These are phyloP conservation scores for Blastobotrys malaysiensis DNA, from an alignment of 1,139 yeast species.

Conservation along the genomic window DNA sequence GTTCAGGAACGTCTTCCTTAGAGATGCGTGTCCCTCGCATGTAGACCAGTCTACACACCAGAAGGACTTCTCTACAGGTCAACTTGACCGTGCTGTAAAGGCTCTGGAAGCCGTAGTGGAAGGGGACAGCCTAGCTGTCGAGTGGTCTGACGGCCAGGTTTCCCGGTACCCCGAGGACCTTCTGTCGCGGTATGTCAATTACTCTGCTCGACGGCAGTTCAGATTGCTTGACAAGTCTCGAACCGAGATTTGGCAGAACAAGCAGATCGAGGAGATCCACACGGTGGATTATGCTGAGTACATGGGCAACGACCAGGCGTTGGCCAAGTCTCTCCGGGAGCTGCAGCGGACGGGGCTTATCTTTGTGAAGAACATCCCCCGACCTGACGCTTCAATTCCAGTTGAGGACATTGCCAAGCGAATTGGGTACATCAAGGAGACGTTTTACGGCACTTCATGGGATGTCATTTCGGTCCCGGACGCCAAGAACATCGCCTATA, in stretches of 20 bases:
- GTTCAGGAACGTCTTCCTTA: slow-evolving; percentile 52
- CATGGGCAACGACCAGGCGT: slow-evolving; percentile 36
- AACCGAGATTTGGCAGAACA: slow-evolving; percentile 32
- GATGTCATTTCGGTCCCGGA: slow-evolving; percentile 57
- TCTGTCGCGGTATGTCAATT: slow-evolving; percentile 42
- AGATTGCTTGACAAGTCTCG: slow-evolving; percentile 26
- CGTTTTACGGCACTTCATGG: slow-evolving; percentile 71
- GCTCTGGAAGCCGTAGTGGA: slow-evolving; percentile 32
- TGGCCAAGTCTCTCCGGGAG: slow-evolving; percentile 41
- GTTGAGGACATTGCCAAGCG: slow-evolving; percentile 49
- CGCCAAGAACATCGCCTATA: slow-evolving; percentile 73
- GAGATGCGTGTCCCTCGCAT: slow-evolving; percentile 58
- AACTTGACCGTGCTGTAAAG: slow-evolving; percentile 30
- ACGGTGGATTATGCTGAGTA: slow-evolving; percentile 42
- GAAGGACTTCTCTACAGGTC: slow-evolving; percentile 61
- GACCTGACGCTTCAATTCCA: slow-evolving; percentile 28
- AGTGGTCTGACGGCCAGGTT: slow-evolving; percentile 53
- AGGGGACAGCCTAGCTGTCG: slow-evolving; percentile 38
- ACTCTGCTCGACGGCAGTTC: slow-evolving; percentile 32
- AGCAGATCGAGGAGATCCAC: slow-evolving; percentile 25
- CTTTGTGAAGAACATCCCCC: slow-evolving; percentile 51
- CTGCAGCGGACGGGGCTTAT: slow-evolving; percentile 57
- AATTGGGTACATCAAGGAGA: slow-evolving; percentile 66
- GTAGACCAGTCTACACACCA: slow-evolving; percentile 57
- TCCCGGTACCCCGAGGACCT: slow-evolving; percentile 47